Evolutionary conservation across 306 rosid genomes (phyloP), one percentile per base, ranked within the genome.

Genomic region (Corylus americana): DNA sequence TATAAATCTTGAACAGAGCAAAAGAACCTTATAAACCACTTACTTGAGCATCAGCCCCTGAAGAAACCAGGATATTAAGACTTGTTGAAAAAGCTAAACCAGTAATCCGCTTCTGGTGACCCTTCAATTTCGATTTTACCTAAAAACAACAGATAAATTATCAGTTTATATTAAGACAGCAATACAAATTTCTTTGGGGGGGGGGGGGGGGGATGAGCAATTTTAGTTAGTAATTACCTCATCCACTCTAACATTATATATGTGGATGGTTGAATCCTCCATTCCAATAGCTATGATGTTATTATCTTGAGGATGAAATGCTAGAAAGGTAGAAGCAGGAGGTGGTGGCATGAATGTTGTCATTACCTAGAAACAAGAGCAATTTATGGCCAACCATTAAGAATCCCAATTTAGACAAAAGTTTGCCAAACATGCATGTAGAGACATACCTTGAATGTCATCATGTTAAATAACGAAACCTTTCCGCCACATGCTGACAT

Each of bases 281-380:
- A 94, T 94, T 80, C 97, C 97, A 55, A 92, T 90, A 85, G 98
- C 98, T 42, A 94, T 87, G 86, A 94, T 87, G 88, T 94, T 94
- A 85, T 94, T 94, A 89, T 94, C 96, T 78, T 80, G 87, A 59
- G 98, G 98, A 82, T 92, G 92, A 83, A 94, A 92, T 69, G 96
- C 97, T 55, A 92, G 81, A 83, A 82, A 90, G 71, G 97, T 88
- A 57, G 98, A 89, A 54, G 96, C 88, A 49, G 98, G 97, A 51
- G 93, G 92, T 39, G 97, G 91, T 49, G 91, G 55, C 94, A 92
- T 87, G 80, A 89, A 92, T 73, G 96, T 90, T 74, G 92, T 89
- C 98, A 92, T 94, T 58, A 92, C 97, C 98, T 93, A 78, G 48
- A 83, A 74, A n/a, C 61, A 73, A 74, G 80, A 78, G 31, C 25